These are phyloP conservation scores for Talaromyces verruculosus DNA, from an alignment of 2,329 filamentous ascomycete genomes.

Conservation along the genomic window DNA sequence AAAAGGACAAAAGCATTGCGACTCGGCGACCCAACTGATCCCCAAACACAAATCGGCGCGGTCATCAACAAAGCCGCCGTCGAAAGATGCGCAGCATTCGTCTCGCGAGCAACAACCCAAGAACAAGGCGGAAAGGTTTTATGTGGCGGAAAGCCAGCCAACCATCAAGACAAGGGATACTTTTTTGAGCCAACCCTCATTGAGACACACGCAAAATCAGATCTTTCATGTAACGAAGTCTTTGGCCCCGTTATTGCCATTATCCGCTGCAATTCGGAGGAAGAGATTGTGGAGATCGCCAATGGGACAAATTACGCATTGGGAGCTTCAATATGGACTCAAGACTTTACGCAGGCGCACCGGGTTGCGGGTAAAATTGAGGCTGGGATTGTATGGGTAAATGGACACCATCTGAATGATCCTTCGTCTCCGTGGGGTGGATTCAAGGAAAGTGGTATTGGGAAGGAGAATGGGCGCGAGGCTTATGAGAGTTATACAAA, in stretches of 20 bases:
- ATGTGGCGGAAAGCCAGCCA: slow-evolving; percentile 50
- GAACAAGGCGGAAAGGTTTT: slow-evolving; percentile 44
- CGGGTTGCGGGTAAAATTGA: slow-evolving; percentile 50
- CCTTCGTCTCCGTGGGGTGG: slow-evolving; percentile 71
- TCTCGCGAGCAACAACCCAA: slow-evolving; percentile 34
- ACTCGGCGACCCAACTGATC: slow-evolving; percentile 59
- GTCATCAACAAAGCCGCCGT: slow-evolving; percentile 53
- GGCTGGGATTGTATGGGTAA: slow-evolving; percentile 51
- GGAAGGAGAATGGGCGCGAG: slow-evolving; percentile 71
- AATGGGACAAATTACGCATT: slow-evolving; percentile 54
- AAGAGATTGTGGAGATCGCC: slow-evolving; percentile 49
- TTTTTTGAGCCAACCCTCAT: slow-evolving; percentile 52
- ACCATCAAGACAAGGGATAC: slow-evolving; percentile 56
- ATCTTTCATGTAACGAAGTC: slow-evolving; percentile 44
- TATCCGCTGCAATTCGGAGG: slow-evolving; percentile 49
- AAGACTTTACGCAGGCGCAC: slow-evolving; percentile 51
- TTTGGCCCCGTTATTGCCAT: slow-evolving; percentile 56
- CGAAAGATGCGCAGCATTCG: slow-evolving; percentile 46
- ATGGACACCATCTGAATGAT: slow-evolving; percentile 68
- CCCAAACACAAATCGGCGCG: slow-evolving; percentile 63
- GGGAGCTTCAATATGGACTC: slow-evolving; percentile 54
- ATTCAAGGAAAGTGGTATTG: slow-evolving; percentile 64
- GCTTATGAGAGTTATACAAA: slow-evolving; percentile 61
- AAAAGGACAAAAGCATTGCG: slow-evolving; percentile 54
- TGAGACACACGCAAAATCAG: slow-evolving; percentile 31